phyloP scores from a whole-genome alignment of 805 yeast genomes.

The Lachancea fermentati region DNA sequence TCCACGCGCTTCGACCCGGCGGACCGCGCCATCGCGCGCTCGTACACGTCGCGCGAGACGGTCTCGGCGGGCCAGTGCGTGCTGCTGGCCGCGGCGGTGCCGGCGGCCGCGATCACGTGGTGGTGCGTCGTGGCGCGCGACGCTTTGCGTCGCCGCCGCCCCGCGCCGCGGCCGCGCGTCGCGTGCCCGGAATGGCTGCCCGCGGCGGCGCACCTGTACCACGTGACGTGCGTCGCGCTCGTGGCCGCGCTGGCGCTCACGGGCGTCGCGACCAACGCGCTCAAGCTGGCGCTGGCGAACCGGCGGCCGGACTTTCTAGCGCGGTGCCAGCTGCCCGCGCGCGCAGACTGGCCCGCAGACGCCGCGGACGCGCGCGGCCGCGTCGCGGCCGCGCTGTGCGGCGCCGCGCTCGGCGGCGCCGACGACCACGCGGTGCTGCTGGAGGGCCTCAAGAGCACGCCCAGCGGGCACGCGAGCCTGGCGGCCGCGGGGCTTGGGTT shows the following conservation, averaged over 20 bases:
- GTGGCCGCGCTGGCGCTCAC: slow-evolving; percentile 18
- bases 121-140: slow-evolving; percentile 9
- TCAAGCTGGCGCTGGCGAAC: slow-evolving; percentile 25
- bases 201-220: slow-evolving; percentile 21
- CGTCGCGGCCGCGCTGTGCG: slow-evolving; percentile 5
- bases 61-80: slow-evolving; percentile 20
- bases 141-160: slow-evolving; percentile 1
- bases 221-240: slow-evolving; percentile 18
- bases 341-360: slow-evolving; percentile 5
- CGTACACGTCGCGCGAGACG: slow-evolving; percentile 19
- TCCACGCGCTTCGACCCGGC: slow-evolving; percentile 5
- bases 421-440: slow-evolving; percentile 15
- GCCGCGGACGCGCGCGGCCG: slow-evolving; percentile 15
- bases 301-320: slow-evolving; percentile 29
- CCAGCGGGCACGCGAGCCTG: slow-evolving; percentile 31
- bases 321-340: slow-evolving; percentile 16
- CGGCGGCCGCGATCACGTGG: slow-evolving; percentile 8
- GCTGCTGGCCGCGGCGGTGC: slow-evolving; percentile 14
- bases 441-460: slow-evolving; percentile 31
- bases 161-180: slow-evolving; percentile 4
- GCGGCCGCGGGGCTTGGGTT: slow-evolving; percentile 18
- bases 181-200: slow-evolving; percentile 17
- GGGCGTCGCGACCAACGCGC: slow-evolving; percentile 24
- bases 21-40: slow-evolving; percentile 16
- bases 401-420: slow-evolving; percentile 16